A percentile compares a stretch with the other conserved stretches of the same genome.
Evolutionary conservation across 192 early-diverging fungal species (phyloP).

Genomic region (Jimgerdemannia lactiflua): DNA sequence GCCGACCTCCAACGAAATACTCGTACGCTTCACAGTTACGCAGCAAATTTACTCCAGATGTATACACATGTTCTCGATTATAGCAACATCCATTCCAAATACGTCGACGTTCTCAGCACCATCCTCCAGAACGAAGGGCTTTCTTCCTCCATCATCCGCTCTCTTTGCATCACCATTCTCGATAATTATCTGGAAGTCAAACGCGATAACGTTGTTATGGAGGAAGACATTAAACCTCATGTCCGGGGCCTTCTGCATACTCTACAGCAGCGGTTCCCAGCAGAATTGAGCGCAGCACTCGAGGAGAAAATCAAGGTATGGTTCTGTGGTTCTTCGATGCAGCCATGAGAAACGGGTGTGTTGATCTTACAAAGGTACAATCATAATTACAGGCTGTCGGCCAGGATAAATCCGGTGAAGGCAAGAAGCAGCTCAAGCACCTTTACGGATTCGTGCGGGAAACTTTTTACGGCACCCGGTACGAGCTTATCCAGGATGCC

Average conservation of each 20-base stretch:
- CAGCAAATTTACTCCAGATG: not conserved
- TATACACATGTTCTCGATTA: not conserved
- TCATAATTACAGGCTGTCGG: not conserved
- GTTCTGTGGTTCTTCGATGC: not conserved
- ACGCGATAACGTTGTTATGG: not conserved
- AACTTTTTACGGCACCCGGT: constrained; percentile 56
- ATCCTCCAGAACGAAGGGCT: constrained; percentile 31
- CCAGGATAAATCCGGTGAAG: constrained; percentile 13
- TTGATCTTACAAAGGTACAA: not conserved
- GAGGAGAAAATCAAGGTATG: constrained; percentile 31
- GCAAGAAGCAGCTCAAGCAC: constrained; percentile 18
- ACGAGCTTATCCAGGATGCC: constrained; percentile 61
- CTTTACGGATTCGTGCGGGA: constrained; percentile 55
- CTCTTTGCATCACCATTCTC: constrained; percentile 32
- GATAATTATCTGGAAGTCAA: constrained; percentile 27
- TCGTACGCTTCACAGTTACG: not conserved
- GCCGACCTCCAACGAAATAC: not conserved
- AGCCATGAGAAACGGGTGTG: too few relatives aligned
- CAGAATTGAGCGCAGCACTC: constrained; percentile 40
- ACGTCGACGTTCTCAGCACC: constrained; percentile 26
- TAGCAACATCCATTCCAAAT: constrained; percentile 16
- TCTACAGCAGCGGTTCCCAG: constrained; percentile 38
- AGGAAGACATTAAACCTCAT: constrained; percentile 19
- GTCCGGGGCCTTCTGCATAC: constrained; percentile 23
- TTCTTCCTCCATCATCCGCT: constrained; percentile 26